Evolutionary conservation across 371 early-diverging fungal species (phyloP), one percentile per base, ranked within the genome.

Genomic region (Circinella minor): DNA sequence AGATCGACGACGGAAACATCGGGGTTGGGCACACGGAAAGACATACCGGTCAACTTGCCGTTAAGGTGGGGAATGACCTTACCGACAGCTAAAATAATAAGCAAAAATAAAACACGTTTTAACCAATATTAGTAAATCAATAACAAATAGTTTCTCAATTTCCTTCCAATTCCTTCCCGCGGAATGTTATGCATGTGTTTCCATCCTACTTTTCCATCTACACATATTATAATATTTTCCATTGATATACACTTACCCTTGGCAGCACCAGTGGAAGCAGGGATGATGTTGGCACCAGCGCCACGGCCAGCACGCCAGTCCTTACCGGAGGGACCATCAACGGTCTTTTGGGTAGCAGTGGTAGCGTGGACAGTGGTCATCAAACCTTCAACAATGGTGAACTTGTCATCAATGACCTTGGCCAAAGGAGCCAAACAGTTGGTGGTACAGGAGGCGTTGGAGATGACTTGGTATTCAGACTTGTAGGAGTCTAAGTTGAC

Each of bases 391-490:
- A 88, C 84, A 77, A 96, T 92, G 73, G 95, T 91, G 83, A 95
- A 96, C 73, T 93, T 88, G 82, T 99, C 99, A 88, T 99, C 80
- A 80, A 99, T 86, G 71, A 99, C 93, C 91, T 99, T 99, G 81
- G 96, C 99, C 65, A 99, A 86, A 36, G 99, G 99, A 61, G 99
- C 99, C 69, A 99, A 85, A 87, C 99, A 99, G 93, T 99, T 98
- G 83, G 99, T 99, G 72, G 99, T 99, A 93, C 99, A 99, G 66
- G 98, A 98, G 61, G 99, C 99, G 89, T 99, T 99, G 74, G 97
- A 96, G 71, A 99, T 89, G 76, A 99, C 89, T 62, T 90, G 86
- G 82, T 93, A 89, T 70, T 87, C 88, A 66, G 92, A 83, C 70
- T 93, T 87, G 91, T 98, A 99, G 73, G 90, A 85, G 47, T 94